Base-by-base conservation (phyloP, 805 yeast genomes). In the Limtongozyma cylindracea region DNA sequence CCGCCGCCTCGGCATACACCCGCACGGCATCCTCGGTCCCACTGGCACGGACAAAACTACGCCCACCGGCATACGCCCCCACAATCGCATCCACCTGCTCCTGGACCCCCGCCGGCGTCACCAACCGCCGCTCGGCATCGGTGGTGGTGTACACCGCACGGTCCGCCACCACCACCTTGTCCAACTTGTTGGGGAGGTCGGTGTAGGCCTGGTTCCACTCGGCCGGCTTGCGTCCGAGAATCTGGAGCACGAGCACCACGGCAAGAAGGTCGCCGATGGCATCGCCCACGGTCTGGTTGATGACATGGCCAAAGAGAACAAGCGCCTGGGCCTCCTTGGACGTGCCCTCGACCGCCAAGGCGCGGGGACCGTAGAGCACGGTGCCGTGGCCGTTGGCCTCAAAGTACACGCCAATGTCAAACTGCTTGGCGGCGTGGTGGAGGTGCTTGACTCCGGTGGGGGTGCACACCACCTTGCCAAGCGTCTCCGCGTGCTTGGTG, bases 371-470 rank as follows among this genome's bases (percentile, higher is more conserved):
- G 39, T 88, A 88, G 11, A 78, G 53, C 5, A 84, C 91, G 0
- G 98, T 88, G 9, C 98, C 98, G 39, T 88, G 98, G n/a, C 98
- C 98, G 40, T 88, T 88, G 24, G 98, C 98, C 49, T 88, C 98
- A 35, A 88, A 88, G 46, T 88, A 88, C 10, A 88, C 68, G 13
- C 98, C 98, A 28, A 84, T 58, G 36, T 80, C 96, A 37, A 61
- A 88, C 19, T 64, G 56, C 27, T 59, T 63, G 1, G 91, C 88
- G 22, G 80, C 91, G 37, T 84, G 95, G 41, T 88, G 98, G 30
- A 88, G 52, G 47, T 88, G 92, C 45, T 88, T 88, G 17, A 88
- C 98, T 18, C 98, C 98, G 3, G 98, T 88, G 19, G 92, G 71
- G 0, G 96, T 76, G 42, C 84, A 76, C 1, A 63, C 62, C 4